These are phyloP conservation scores for Adansonia gregorii DNA, from an alignment of 441 rosid species.

Conservation along the genomic window DNA sequence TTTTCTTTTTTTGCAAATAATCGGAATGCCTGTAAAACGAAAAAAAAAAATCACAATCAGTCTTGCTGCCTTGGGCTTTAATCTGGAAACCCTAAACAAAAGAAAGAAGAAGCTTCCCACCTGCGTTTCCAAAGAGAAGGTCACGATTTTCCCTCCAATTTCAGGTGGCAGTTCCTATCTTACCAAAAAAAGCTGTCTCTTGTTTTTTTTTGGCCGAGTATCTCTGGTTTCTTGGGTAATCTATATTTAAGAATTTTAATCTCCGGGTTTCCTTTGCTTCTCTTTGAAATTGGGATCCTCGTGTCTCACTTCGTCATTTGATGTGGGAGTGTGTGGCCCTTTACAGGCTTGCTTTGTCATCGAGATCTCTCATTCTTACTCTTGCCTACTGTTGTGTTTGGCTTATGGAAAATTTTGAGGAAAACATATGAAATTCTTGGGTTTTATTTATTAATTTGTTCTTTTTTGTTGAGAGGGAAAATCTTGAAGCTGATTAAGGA, in stretches of 20 bases:
- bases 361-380: not conserved
- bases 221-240: not conserved
- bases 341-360: not conserved
- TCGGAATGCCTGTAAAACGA: too few species aligned
- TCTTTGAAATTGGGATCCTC: not conserved
- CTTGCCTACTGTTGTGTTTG: not conserved
- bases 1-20: too few species aligned
- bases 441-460: not conserved
- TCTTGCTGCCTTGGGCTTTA: not conserved
- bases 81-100: conserved; percentile 8
- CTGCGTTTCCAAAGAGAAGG: not conserved
- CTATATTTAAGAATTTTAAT: not conserved
- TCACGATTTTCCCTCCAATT: conserved; percentile 6
- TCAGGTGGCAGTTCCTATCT: not conserved
- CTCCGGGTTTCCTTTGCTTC: not conserved
- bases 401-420: too few species aligned
- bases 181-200: too few species aligned
- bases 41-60: not conserved
- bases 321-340: not conserved
- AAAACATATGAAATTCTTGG: too few species aligned
- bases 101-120: not conserved
- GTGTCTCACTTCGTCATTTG: not conserved
- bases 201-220: not conserved
- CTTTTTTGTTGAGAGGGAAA: not conserved
- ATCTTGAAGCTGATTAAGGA: not conserved